These are phyloP conservation scores for Vanilla planifolia DNA, from an alignment of 106 monocot species.

Conservation along the genomic window DNA sequence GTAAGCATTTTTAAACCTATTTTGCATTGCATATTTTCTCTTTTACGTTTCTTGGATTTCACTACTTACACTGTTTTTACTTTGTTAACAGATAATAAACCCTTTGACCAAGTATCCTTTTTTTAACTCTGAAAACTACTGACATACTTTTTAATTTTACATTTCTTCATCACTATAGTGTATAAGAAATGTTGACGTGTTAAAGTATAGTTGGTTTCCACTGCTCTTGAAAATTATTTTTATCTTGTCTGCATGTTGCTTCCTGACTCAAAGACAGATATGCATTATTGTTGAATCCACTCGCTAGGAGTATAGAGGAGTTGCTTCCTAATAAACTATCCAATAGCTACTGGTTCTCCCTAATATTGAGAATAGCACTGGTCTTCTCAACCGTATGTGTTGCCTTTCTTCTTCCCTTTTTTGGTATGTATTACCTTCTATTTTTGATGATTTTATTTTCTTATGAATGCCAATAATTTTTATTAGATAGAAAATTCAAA, in stretches of 20 bases:
- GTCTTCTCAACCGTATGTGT: conserved; percentile 73
- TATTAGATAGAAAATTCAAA: background rate
- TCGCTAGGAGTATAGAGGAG: conserved; percentile 85
- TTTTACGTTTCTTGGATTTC: background rate
- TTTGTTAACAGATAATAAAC: conserved; percentile 74
- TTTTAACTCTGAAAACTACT: background rate
- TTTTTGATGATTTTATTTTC: too few relatives aligned
- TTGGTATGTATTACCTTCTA: conserved; percentile 42
- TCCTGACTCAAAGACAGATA: conserved; percentile 57
- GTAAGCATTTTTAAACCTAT: conserved; percentile 19
- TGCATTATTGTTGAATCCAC: conserved; percentile 80
- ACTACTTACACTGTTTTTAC: background rate
- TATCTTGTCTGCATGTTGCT: conserved; percentile 7
- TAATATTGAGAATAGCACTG: conserved; percentile 51
- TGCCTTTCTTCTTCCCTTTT: conserved; percentile 85
- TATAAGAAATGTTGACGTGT: background rate
- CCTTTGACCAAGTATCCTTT: conserved; percentile 99
- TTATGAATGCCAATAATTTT: too few relatives aligned
- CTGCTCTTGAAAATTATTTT: background rate
- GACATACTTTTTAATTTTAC: background rate
- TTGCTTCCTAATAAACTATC: conserved; percentile 38
- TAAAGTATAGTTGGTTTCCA: background rate
- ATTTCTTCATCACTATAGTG: background rate
- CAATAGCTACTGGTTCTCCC: conserved; percentile 26
- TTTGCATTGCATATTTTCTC: background rate